These are phyloP conservation scores for Trichoderma atroviride DNA, from an alignment of 2,329 filamentous ascomycete genomes.

Conservation along the genomic window DNA sequence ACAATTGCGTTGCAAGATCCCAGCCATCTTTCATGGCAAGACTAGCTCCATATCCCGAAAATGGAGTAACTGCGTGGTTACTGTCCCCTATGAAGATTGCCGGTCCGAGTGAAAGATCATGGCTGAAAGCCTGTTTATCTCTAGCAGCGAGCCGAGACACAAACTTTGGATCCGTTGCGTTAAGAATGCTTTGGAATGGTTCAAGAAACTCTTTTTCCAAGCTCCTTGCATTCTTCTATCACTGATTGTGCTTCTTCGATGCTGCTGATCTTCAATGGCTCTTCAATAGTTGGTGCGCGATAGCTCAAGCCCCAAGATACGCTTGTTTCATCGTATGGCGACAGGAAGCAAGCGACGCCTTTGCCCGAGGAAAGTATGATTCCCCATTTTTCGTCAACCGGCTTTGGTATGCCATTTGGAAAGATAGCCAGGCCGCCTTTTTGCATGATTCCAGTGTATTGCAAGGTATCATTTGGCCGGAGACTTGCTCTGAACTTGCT, in stretches of 20 bases:
- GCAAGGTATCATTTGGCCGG: constrained; percentile 44
- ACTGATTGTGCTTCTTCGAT: neutral
- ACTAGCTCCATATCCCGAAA: constrained; percentile 50
- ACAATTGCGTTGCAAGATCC: constrained; percentile 44
- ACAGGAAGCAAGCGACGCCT: constrained; percentile 48
- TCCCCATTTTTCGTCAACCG: constrained; percentile 46
- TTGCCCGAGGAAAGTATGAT: constrained; percentile 40
- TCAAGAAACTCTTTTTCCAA: constrained; percentile 41
- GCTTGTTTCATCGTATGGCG: constrained; percentile 45
- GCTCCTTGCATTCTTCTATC: constrained; percentile 2
- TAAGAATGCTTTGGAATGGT: constrained; percentile 42
- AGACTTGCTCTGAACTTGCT: constrained; percentile 45
- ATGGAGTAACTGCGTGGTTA: constrained; percentile 50
- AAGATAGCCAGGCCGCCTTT: constrained; percentile 46
- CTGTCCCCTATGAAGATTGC: constrained; percentile 50
- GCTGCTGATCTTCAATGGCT: neutral
- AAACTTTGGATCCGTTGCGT: constrained; percentile 40
- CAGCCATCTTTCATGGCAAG: constrained; percentile 48
- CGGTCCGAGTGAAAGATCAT: constrained; percentile 23
- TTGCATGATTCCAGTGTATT: constrained; percentile 45
- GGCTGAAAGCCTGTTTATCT: constrained; percentile 48
- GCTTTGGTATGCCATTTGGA: constrained; percentile 37
- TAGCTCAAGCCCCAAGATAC: constrained; percentile 49
- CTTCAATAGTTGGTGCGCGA: neutral
- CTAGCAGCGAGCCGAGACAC: constrained; percentile 43